Evolutionary conservation across 2,329 filamentous ascomycete genomes (phyloP).

Genomic region (Pestalotiopsis sp.): DNA sequence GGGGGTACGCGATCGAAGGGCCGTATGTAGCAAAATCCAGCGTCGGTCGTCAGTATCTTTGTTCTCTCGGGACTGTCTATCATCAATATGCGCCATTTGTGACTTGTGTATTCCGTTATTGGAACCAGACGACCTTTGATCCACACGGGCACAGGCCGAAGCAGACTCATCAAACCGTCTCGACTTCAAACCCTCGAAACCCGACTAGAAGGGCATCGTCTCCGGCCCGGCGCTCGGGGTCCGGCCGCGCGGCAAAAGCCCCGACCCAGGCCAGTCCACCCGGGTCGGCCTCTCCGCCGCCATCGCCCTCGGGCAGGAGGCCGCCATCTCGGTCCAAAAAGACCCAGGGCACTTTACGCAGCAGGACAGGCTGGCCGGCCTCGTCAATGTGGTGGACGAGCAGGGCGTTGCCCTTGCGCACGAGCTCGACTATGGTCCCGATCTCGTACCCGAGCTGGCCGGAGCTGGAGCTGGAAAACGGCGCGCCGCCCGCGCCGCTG

Average conservation of each 20-base stretch:
- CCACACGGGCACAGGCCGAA: too few species aligned
- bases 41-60: background rate
- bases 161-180: background rate
- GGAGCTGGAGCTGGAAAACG: background rate
- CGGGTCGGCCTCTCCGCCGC: background rate
- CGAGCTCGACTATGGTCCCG: background rate
- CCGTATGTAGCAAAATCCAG: conserved; percentile 7
- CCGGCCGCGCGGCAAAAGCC: conserved; percentile 1
- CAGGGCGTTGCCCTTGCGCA: background rate
- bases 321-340: background rate
- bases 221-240: background rate
- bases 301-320: background rate
- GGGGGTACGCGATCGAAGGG: background rate
- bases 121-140: too few species aligned
- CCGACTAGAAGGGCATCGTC: background rate
- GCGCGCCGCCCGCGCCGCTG: background rate
- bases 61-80: background rate
- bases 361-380: background rate
- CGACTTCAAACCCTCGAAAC: background rate
- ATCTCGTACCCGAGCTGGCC: background rate
- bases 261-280: background rate
- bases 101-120: background rate
- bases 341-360: background rate
- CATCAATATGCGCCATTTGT: background rate
- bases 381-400: background rate